Evolutionary conservation across 1,284 basidiomycete species (phyloP).

Genomic region (Apiotrichum montevideense): DNA sequence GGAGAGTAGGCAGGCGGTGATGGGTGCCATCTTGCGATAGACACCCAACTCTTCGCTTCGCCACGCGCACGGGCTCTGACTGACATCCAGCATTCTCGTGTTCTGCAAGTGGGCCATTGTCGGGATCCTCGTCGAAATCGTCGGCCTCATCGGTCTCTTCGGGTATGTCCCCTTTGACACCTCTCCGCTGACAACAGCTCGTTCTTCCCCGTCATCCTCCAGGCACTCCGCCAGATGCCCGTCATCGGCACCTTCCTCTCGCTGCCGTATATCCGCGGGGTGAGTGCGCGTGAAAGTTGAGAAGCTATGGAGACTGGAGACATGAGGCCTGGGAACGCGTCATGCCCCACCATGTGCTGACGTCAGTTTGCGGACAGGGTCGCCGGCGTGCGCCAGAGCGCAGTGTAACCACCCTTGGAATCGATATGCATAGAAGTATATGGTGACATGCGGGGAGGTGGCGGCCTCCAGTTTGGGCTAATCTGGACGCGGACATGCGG

Average conservation of each 20-base stretch:
- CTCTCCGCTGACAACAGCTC: conserved; percentile 56
- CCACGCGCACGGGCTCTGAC: background rate
- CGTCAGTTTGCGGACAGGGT: conserved; percentile 40
- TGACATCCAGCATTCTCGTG: conserved; percentile 36
- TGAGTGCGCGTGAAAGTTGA: conserved; percentile 22
- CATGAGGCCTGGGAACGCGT: background rate
- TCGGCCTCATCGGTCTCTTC: conserved; percentile 95
- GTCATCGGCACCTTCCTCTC: conserved; percentile 82
- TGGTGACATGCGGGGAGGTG: no score
- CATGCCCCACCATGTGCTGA: background rate
- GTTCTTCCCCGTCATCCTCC: conserved; percentile 98
- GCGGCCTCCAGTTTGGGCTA: no score
- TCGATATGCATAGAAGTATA: no score
- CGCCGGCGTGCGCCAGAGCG: conserved; percentile 46
- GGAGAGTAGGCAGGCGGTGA: no score
- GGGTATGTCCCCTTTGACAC: conserved; percentile 60
- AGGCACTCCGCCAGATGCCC: conserved; percentile 90
- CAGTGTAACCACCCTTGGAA: conserved; percentile 26
- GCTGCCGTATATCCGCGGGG: conserved; percentile 68
- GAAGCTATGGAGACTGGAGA: no score
- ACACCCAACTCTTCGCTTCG: no score
- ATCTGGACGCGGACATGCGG: no score
- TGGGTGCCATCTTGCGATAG: no score
- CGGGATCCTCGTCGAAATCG: conserved; percentile 87
- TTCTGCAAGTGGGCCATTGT: conserved; percentile 89